A percentile compares a stretch with the other conserved stretches of the same genome.
Conservation (phyloP, 2,329 filamentous ascomycete species). For the Penicillium sp. region DNA sequence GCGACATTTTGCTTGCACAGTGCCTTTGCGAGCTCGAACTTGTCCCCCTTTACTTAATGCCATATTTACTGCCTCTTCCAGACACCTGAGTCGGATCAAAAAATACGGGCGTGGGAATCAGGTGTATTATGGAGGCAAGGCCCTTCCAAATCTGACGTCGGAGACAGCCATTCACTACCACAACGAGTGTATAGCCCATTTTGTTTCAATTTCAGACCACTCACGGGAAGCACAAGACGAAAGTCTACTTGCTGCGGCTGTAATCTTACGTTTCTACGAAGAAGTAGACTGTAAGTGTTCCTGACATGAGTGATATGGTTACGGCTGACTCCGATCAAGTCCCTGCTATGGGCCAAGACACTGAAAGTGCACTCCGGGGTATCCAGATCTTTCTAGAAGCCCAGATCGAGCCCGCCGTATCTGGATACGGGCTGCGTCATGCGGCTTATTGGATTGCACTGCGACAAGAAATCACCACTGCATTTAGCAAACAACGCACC, state of each 20-base stretch:
- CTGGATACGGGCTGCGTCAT: constrained; percentile 38
- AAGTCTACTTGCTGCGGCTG: constrained; percentile 43
- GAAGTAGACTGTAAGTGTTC: constrained; percentile 37
- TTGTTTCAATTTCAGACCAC: constrained; percentile 42
- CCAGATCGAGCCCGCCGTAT: constrained; percentile 16
- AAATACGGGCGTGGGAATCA: constrained; percentile 19
- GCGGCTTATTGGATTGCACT: constrained; percentile 51
- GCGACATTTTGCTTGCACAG: constrained; percentile 43
- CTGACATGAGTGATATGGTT: background rate
- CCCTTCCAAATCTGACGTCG: constrained; percentile 31
- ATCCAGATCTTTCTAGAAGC: constrained; percentile 37
- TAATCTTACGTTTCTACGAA: constrained; percentile 46
- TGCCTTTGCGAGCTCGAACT: constrained; percentile 42
- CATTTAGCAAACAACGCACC: constrained; percentile 42
- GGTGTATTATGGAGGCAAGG: constrained; percentile 24
- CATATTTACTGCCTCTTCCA: constrained; percentile 40
- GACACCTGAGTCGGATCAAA: constrained; percentile 37
- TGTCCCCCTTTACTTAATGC: constrained; percentile 43
- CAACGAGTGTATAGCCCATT: constrained; percentile 42
- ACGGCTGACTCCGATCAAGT: constrained; percentile 5
- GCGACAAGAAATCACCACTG: constrained; percentile 52
- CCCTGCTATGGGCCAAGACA: constrained; percentile 19
- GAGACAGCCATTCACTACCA: constrained; percentile 44
- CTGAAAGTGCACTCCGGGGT: constrained; percentile 21
- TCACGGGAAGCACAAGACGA: constrained; percentile 36